Percentiles rank a stretch among this genome's conserved stretches.
Conservation (phyloP, 768 basidiomycete genomes). For the Epithele typhae region DNA sequence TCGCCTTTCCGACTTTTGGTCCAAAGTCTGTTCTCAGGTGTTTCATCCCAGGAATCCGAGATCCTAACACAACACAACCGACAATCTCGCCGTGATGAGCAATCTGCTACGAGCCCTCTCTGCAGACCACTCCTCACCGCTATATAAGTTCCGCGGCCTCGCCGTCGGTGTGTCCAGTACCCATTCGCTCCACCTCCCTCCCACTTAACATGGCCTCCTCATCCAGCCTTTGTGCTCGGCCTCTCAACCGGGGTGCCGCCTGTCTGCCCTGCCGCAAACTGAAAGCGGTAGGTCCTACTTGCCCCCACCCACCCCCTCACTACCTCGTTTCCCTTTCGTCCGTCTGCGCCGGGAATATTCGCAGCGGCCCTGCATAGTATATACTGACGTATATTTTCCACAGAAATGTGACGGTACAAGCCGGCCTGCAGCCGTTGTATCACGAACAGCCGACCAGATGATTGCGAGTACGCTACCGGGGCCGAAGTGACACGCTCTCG, state of each 20-base stretch:
- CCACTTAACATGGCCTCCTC: conserved; percentile 1
- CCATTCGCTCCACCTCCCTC: background rate
- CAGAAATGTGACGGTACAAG: conserved; percentile 69
- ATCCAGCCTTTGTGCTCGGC: background rate
- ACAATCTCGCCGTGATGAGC: too few relatives aligned
- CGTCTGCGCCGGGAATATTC: background rate
- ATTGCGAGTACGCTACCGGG: conserved; percentile 69
- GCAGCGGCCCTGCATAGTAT: background rate
- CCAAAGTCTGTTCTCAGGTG: too few relatives aligned
- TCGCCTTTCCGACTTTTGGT: too few relatives aligned
- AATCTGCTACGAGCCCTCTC: too few relatives aligned
- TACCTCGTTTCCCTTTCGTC: too few relatives aligned
- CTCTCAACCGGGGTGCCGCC: conserved; percentile 1
- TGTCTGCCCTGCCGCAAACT: conserved; percentile 5
- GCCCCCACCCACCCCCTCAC: too few relatives aligned
- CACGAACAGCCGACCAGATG: conserved; percentile 44
- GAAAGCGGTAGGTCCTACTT: background rate
- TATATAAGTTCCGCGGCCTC: background rate
- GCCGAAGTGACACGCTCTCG: conserved; percentile 57
- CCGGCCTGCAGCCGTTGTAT: conserved; percentile 65
- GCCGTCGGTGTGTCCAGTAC: background rate
- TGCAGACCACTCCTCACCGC: too few relatives aligned
- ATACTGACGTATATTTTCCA: background rate
- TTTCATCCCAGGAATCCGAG: too few relatives aligned
- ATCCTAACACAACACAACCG: too few relatives aligned